These are phyloP conservation scores for Pulchroboletus neoregius DNA, from an alignment of 1,284 basidiomycete genomes.

Conservation along the genomic window DNA sequence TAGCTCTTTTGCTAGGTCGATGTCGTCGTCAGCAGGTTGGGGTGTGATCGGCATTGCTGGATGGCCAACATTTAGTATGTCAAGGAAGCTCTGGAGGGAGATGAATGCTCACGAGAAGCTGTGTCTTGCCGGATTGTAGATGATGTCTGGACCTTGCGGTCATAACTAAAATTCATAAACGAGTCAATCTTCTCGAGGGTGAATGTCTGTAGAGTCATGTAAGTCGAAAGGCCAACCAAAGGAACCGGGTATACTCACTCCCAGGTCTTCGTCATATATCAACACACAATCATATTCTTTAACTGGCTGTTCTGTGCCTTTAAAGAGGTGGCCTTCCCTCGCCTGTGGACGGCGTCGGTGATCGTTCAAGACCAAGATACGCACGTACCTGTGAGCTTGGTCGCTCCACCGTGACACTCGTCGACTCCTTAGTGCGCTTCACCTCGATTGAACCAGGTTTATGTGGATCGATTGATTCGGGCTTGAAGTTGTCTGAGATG, in stretches of 20 bases:
- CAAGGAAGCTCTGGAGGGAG: neutral
- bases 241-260: constrained; percentile 43
- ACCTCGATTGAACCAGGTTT: constrained; percentile 63
- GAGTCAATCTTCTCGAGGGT: constrained; percentile 74
- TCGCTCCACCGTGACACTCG: constrained; percentile 56
- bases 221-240: constrained; percentile 1
- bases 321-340: constrained; percentile 56
- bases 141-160: constrained; percentile 39
- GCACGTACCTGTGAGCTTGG: constrained; percentile 52
- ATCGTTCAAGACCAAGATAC: neutral
- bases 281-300: constrained; percentile 72
- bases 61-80: constrained; percentile 9
- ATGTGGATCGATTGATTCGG: constrained; percentile 59
- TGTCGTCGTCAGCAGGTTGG: constrained; percentile 17
- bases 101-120: constrained; percentile 42
- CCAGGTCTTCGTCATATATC: constrained; percentile 68
- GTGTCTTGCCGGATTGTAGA: constrained; percentile 35
- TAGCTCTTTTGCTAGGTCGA: constrained; percentile 36
- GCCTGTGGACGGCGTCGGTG: constrained; percentile 32
- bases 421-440: constrained; percentile 46
- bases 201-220: constrained; percentile 46
- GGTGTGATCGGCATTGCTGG: constrained; percentile 20
- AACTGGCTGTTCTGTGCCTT: constrained; percentile 51
- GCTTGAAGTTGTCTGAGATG: constrained; percentile 65
- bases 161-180: constrained; percentile 49